These are phyloP conservation scores for Malassezia nana DNA, from an alignment of 1,284 basidiomycete species.

Conservation along the genomic window DNA sequence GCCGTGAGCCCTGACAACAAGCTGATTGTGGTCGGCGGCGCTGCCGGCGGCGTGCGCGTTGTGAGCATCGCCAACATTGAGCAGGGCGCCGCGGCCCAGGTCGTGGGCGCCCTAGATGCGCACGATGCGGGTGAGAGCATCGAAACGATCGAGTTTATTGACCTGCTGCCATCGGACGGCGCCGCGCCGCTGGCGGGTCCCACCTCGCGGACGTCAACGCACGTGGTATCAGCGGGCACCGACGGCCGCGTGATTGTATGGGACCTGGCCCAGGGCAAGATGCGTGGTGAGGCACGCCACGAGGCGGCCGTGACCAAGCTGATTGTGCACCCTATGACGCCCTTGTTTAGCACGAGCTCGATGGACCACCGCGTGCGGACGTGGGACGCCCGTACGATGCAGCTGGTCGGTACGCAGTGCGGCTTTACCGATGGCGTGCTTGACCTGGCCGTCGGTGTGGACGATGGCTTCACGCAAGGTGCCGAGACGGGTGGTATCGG, in stretches of 20 bases:
- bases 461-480: constrained; percentile 47
- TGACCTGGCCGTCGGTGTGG: constrained; percentile 57
- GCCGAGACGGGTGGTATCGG: constrained; percentile 46
- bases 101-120: constrained; percentile 68
- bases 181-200: constrained; percentile 52
- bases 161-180: constrained; percentile 55
- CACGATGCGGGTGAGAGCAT: constrained; percentile 81
- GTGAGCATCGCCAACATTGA: constrained; percentile 64
- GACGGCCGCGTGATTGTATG: constrained; percentile 89
- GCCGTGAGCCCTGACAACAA: constrained; percentile 60
- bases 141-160: constrained; percentile 76
- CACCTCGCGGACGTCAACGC: constrained; percentile 50
- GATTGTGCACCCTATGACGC: constrained; percentile 66
- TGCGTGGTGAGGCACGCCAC: constrained; percentile 26
- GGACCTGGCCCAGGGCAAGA: constrained; percentile 64
- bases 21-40: constrained; percentile 76
- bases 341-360: constrained; percentile 58
- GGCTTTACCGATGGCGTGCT: constrained; percentile 77
- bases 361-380: constrained; percentile 74
- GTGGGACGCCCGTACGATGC: constrained; percentile 82
- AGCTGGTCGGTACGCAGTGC: constrained; percentile 65
- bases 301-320: constrained; percentile 27
- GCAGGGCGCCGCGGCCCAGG: constrained; percentile 55
- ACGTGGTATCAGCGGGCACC: constrained; percentile 77
- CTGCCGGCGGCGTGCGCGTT: constrained; percentile 69